These are phyloP conservation scores for Coniferiporia weirii DNA, from an alignment of 1,284 basidiomycete genomes.

Conservation along the genomic window DNA sequence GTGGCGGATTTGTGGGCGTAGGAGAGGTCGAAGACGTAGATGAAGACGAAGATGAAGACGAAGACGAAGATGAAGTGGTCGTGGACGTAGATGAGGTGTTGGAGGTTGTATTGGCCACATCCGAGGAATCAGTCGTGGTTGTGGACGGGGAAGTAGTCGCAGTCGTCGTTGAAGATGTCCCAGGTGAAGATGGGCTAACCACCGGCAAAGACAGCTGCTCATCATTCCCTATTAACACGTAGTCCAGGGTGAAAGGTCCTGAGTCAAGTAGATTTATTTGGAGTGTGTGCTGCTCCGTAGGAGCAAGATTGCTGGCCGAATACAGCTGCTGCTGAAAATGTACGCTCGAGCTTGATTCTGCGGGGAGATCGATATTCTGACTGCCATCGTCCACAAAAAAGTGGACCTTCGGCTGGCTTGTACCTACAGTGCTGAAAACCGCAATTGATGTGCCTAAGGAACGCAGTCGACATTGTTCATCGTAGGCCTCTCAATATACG, in stretches of 20 bases:
- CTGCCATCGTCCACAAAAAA: constrained; percentile 6
- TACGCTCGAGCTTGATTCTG: background rate
- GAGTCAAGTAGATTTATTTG: constrained; percentile 16
- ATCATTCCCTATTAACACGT: constrained; percentile 9
- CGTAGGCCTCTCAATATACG: background rate
- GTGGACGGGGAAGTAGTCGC: no score
- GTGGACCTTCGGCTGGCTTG: constrained; percentile 13
- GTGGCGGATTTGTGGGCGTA: background rate
- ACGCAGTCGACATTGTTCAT: no score
- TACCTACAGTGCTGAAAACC: constrained; percentile 14
- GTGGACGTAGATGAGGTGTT: background rate
- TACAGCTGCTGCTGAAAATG: constrained; percentile 13
- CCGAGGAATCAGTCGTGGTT: no score
- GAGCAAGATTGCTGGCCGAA: constrained; percentile 9
- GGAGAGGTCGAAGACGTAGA: background rate
- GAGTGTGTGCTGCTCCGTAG: constrained; percentile 7
- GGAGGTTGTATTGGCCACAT: no score
- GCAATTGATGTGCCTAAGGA: constrained; percentile 12
- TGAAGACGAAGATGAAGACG: background rate
- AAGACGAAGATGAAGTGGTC: background rate
- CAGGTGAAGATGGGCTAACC: no score
- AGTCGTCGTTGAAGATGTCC: no score
- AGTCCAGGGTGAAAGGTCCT: constrained; percentile 17
- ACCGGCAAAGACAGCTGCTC: no score
- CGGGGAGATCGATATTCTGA: constrained; percentile 3